Conservation (phyloP, 495 filamentous ascomycete genomes). For the Bacidia gigantensis region DNA sequence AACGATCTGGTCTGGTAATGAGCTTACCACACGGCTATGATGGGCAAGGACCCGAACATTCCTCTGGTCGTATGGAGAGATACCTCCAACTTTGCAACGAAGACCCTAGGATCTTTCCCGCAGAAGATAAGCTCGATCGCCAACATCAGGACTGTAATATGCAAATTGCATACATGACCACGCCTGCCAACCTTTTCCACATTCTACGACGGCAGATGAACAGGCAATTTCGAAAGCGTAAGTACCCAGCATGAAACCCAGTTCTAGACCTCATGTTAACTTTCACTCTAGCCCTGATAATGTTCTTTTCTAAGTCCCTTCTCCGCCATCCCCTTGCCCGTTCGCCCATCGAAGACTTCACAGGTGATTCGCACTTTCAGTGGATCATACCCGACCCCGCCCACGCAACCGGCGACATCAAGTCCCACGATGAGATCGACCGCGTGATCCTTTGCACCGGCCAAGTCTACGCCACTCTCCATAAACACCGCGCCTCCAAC, state of each 20-base stretch:
- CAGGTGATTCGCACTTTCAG: constrained; percentile 79
- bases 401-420: constrained; percentile 57
- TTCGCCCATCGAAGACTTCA: constrained; percentile 79
- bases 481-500: constrained; percentile 79
- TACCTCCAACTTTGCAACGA: constrained; percentile 97
- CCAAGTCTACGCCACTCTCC: constrained; percentile 80
- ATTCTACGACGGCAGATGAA: constrained; percentile 94
- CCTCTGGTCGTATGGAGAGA: constrained; percentile 91
- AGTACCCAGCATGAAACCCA: no score
- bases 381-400: constrained; percentile 87
- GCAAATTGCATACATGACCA: constrained; percentile 93
- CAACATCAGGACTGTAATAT: constrained; percentile 99
- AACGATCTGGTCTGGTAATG: constrained; percentile 87
- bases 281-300: constrained; percentile 59
- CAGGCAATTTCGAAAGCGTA: constrained; percentile 97
- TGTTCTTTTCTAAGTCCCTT: constrained; percentile 95
- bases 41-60: constrained; percentile 96
- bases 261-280: not conserved
- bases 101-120: constrained; percentile 84
- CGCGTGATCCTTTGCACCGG: constrained; percentile 89
- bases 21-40: constrained; percentile 96
- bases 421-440: constrained; percentile 73
- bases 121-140: constrained; percentile 74
- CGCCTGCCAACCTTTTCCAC: constrained; percentile 89
- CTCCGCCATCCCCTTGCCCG: constrained; percentile 85